A percentile compares a stretch with the other conserved stretches of the same genome.
Evolutionary conservation across 2,329 filamentous ascomycete genomes (phyloP).

Genomic region (Bipolaris bicolor): DNA sequence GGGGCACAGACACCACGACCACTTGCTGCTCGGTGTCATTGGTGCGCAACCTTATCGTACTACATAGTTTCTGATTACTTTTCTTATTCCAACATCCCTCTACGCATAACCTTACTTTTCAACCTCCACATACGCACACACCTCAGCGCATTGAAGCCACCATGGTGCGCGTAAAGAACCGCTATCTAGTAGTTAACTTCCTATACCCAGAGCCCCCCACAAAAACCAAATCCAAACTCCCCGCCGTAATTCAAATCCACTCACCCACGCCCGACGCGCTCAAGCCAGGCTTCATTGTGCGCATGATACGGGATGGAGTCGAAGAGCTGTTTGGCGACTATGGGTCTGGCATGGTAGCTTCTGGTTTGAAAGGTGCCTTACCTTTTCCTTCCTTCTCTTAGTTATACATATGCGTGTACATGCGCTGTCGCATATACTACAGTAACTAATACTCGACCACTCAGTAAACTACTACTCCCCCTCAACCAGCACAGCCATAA

Average conservation of each 20-base stretch:
- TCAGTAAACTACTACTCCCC: constrained; percentile 90
- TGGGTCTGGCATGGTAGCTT: constrained; percentile 75
- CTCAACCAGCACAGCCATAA: constrained; percentile 92
- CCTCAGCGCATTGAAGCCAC: constrained; percentile 1
- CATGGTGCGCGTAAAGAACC: constrained; percentile 96
- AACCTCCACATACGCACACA: neutral
- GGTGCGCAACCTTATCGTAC: no score
- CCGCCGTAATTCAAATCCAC: constrained; percentile 73
- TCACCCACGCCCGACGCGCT: constrained; percentile 77
- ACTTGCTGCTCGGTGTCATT: neutral
- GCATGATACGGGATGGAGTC: constrained; percentile 61
- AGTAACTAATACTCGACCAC: neutral
- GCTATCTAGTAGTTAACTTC: constrained; percentile 94
- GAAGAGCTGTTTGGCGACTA: constrained; percentile 71
- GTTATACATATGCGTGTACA: neutral
- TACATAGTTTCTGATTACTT: neutral
- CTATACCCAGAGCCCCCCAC: constrained; percentile 72
- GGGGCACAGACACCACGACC: neutral
- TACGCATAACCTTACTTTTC: neutral
- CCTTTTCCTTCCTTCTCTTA: neutral
- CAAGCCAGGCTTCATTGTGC: constrained; percentile 68
- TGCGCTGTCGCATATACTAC: neutral
- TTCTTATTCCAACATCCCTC: neutral
- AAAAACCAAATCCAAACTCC: constrained; percentile 52
- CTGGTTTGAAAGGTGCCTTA: constrained; percentile 68